These are phyloP conservation scores for Dimargaris cristalligena DNA, from an alignment of 192 early-diverging fungal genomes.

Conservation along the genomic window DNA sequence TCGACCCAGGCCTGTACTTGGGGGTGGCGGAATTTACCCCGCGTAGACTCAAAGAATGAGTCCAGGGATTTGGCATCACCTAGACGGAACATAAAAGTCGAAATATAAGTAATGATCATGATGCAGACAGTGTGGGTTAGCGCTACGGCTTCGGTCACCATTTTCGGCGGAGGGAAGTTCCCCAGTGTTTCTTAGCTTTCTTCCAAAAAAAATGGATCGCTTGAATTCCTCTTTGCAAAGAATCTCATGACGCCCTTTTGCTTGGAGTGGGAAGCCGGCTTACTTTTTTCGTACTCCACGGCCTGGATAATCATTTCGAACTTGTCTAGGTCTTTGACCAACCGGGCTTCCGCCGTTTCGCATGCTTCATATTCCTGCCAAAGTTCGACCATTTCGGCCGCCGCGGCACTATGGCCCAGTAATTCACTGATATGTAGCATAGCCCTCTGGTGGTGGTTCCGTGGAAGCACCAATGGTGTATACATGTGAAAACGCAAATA, in stretches of 20 bases:
- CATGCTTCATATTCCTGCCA: constrained; percentile 81
- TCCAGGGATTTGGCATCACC: constrained; percentile 44
- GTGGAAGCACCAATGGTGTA: no score
- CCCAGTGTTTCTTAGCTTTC: no score
- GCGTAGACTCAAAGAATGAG: constrained; percentile 65
- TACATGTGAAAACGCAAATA: no score
- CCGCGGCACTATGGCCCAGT: constrained; percentile 34
- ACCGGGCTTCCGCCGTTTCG: constrained; percentile 48
- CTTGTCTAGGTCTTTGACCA: constrained; percentile 89
- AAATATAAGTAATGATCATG: background rate
- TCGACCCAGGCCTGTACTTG: constrained; percentile 67
- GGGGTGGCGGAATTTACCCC: constrained; percentile 69
- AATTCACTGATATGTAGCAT: constrained; percentile 40
- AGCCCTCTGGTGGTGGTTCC: no score
- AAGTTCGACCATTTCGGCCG: constrained; percentile 52
- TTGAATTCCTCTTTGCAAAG: no score
- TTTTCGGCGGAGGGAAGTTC: no score
- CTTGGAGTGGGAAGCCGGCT: constrained; percentile 7
- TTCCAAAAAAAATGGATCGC: no score
- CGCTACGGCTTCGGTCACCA: background rate
- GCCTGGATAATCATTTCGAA: constrained; percentile 95
- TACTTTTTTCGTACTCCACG: constrained; percentile 73
- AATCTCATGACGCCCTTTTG: background rate
- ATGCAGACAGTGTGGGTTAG: background rate
- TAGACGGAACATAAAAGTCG: no score